Percentiles rank a stretch among this genome's conserved stretches.
Conservation (phyloP, 2,329 filamentous ascomycete species). For the Talaromyces verruculosus region DNA sequence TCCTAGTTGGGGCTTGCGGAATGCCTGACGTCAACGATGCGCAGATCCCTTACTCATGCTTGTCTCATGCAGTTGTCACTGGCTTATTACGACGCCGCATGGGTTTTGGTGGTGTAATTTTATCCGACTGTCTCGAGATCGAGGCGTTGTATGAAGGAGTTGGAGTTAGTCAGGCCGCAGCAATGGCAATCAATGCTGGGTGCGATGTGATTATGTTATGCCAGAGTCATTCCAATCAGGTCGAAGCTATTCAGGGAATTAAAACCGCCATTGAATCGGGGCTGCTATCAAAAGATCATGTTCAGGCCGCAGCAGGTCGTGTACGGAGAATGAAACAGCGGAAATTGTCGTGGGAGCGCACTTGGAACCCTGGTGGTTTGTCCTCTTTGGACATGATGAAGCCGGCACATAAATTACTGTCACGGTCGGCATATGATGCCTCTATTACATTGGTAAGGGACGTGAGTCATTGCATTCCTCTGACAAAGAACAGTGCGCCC, state of each 20-base stretch:
- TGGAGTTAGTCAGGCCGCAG: slow-evolving; percentile 20
- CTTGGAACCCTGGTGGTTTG: slow-evolving; percentile 19
- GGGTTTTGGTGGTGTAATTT: slow-evolving; percentile 18
- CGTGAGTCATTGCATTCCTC: slow-evolving; percentile 8
- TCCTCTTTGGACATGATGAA: slow-evolving; percentile 13
- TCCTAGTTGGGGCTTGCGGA: slow-evolving; percentile 19
- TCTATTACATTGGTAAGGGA: slow-evolving; percentile 20
- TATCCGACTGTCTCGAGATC: slow-evolving; percentile 20
- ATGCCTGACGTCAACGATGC: slow-evolving; percentile 20
- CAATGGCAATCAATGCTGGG: slow-evolving; percentile 20
- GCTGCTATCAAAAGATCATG: slow-evolving; percentile 12
- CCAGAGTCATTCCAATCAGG: slow-evolving; percentile 19
- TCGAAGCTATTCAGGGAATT: slow-evolving; percentile 20
- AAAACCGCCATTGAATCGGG: slow-evolving; percentile 18
- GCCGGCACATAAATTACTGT: slow-evolving; percentile 14
- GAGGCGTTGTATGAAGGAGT: slow-evolving; percentile 20
- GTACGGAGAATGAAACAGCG: slow-evolving; percentile 19
- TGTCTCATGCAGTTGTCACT: slow-evolving; percentile 19
- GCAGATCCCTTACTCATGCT: slow-evolving; percentile 17
- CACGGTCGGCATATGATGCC: slow-evolving; percentile 14
- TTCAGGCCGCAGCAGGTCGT: slow-evolving; percentile 15
- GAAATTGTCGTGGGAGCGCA: slow-evolving; percentile 17
- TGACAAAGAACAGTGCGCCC: slow-evolving; percentile 13
- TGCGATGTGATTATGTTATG: slow-evolving; percentile 21
- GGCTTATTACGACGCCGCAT: slow-evolving; percentile 18